Evolutionary conservation across 2,329 filamentous ascomycete species (phyloP).

Genomic region (Sclerotinia trifoliorum): DNA sequence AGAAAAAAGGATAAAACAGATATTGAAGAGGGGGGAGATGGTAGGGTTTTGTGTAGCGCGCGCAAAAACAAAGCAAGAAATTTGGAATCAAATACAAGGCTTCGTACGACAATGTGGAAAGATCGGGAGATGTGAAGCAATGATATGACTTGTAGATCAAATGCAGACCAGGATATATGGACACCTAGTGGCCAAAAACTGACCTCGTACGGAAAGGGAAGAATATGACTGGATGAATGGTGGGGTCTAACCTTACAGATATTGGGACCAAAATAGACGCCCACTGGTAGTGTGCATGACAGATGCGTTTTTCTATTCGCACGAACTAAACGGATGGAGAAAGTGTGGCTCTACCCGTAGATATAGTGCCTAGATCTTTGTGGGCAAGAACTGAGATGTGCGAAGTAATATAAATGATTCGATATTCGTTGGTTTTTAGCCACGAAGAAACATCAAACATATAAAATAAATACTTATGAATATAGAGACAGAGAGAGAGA

Average conservation of each 20-base stretch:
- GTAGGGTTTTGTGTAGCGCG: constrained; percentile 39
- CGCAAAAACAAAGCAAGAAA: constrained; percentile 35
- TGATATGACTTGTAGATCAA: constrained; percentile 30
- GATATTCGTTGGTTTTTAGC: constrained; percentile 2
- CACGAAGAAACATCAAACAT: constrained; percentile 1
- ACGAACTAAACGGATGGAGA: constrained; percentile 8
- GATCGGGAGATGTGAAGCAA: constrained; percentile 30
- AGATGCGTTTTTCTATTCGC: constrained; percentile 7
- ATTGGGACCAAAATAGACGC: constrained; percentile 37
- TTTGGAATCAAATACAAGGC: constrained; percentile 34
- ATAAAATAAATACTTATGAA: background rate
- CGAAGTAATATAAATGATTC: background rate
- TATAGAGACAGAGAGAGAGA: background rate
- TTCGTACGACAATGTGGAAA: constrained; percentile 32
- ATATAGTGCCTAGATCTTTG: constrained; percentile 21
- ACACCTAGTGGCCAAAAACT: constrained; percentile 26
- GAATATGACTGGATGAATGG: constrained; percentile 31
- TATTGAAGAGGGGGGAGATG: constrained; percentile 33
- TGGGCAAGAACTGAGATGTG: constrained; percentile 25
- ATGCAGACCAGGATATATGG: constrained; percentile 22
- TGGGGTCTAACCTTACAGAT: constrained; percentile 22
- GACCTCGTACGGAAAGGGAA: constrained; percentile 25
- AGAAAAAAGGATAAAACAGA: constrained; percentile 29
- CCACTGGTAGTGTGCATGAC: constrained; percentile 27
- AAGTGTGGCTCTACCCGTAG: constrained; percentile 20